Evolutionary conservation across 345 rosid species (phyloP), one percentile per base, ranked within the genome.

Genomic region (Hibiscus syriacus): DNA sequence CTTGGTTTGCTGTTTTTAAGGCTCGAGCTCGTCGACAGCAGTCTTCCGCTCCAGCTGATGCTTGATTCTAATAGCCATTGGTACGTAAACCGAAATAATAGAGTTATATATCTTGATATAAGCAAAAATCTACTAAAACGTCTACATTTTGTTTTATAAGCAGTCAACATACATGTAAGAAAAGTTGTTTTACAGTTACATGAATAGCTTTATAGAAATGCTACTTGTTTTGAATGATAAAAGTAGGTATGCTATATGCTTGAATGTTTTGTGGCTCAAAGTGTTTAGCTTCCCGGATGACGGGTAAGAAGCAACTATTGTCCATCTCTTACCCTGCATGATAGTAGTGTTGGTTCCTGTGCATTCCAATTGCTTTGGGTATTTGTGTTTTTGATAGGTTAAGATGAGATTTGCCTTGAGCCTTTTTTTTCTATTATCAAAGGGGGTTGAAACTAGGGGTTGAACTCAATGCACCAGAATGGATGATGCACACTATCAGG

Each of bases 1-100:
- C 96, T 82, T 92, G 98, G 98, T 90, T 87, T 74, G 92, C 96
- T 64, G 97, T 97, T 70, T 86, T 83, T 75, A 67, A 83, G 32
- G 82, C 84, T 68, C 72, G 73, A 67, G 67, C 78, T 39, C 73
- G 25, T 16, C 68, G 59, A 46, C 71, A 74, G 55, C 55, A 55
- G 6, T 46, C 76, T 41, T 55, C 84, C 8, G n/a, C n/a, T n/a
- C n/a, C n/a, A n/a, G 68, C 77, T 49, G 79, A 77, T 80, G 70
- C 59, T 74, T 67, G 66, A 45, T 25, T 12, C 5, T 50, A 29
- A 7, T 34, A 2, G 20, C 67, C 30, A 41, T 25, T 55, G 38
- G 19, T 38, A 36, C 10, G 2, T 52, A 49, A 7, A 16, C 30
- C 19, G 14, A 25, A 48, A 17, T 1, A n/a, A 57, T n/a, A 66